Base-by-base conservation (phyloP, 2,329 filamentous ascomycete species). In the Xylariaceae sp. region DNA sequence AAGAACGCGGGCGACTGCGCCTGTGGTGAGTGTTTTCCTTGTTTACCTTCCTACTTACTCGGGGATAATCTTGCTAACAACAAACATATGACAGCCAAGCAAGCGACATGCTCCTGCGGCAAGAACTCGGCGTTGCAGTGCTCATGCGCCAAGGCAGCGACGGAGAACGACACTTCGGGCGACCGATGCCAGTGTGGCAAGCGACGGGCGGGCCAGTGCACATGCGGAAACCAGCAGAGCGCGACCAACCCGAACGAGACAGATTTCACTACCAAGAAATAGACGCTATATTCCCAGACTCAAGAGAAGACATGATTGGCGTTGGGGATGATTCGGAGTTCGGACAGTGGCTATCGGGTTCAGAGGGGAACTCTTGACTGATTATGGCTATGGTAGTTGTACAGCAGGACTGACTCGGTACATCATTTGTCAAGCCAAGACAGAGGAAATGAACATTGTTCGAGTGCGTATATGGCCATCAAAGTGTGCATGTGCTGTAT, bases 81-180 rank as follows among this genome's bases (percentile, higher is more conserved):
- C n/a, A n/a, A n/a, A n/a, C n/a, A 21, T 42, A 19, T 17, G 36
- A 55, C 61, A 80, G 81, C 80, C 57, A 67, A 80, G 58, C 75
- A 84, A 67, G 82, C 82, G 7, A 84, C 75, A 49, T 95, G 90
- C 80, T 94, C 88, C 14, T 97, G 92, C 67, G 92, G 92, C 63
- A 83, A 95, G 74, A 79, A 93, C 65, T 80, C 83, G 4, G 92
- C 92, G 40, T 81, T 95, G 39, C 77, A 91, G 66, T 97, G 92
- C 80, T 86, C 75, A 52, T 96, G 92, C 73, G 81, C 81, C 60
- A 91, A 88, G 68, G 79, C 90, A 4, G 54, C 76, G 4, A 69
- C 74, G 14, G 91, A 96, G 76, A 96, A 96, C 75, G 70, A 71
- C 33, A 65, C 88, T 45, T 67, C 74, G 6, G 88, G 88, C 6